phyloP scores from a whole-genome alignment of 257 asterid genomes.

The Jaltomata sinuosa region DNA sequence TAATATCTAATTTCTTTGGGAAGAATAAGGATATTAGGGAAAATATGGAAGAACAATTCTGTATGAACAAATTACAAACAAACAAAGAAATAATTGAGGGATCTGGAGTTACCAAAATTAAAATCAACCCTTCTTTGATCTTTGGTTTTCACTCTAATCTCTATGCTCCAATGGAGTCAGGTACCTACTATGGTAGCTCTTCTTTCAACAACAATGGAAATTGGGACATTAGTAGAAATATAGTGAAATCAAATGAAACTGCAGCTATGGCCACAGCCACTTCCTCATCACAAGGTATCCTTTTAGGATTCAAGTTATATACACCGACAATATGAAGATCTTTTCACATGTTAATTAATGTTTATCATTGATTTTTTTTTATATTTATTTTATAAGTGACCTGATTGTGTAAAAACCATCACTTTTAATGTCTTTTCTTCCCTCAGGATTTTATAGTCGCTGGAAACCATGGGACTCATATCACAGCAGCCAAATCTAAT shows the following conservation, averaged over 20 bases:
- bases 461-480: not conserved
- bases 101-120: constrained; percentile 21
- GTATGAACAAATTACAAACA: not conserved
- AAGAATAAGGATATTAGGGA: not conserved
- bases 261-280: no score
- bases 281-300: constrained; percentile 39
- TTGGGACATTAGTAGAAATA: no score
- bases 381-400: not conserved
- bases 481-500: not conserved
- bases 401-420: not conserved
- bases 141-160: constrained; percentile 32
- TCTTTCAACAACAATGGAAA: constrained; percentile 13
- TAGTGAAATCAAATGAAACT: no score
- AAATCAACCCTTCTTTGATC: constrained; percentile 16
- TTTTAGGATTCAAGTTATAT: not conserved
- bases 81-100: constrained; percentile 26
- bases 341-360: not conserved
- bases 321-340: not conserved
- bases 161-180: constrained; percentile 3
- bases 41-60: not conserved
- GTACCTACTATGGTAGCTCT: not conserved
- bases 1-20: not conserved
- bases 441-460: not conserved
- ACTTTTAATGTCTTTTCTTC: no score
- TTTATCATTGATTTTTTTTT: not conserved